Base-by-base conservation (phyloP, 176 grass and related monocot genomes). In the Panicum miliaceum region DNA sequence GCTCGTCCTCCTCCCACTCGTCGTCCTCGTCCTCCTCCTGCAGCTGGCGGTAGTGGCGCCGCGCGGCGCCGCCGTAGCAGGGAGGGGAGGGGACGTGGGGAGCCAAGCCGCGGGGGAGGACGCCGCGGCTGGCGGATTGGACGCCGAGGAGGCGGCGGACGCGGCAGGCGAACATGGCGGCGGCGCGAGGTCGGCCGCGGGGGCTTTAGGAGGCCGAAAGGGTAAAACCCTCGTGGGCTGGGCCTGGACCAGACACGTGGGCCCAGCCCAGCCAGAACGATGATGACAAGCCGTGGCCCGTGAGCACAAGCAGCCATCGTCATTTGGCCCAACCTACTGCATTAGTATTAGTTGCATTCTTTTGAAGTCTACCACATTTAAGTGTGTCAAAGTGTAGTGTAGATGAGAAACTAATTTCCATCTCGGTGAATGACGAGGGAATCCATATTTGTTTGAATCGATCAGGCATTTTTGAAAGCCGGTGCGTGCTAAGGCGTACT, bases 121-220 rank as follows among this genome's bases (percentile, higher is more conserved):
- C 25, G 52, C 47, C 51, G 47, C 53, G 57, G 48, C 36, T 81
- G 22, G 78, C 37, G 51, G 58, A 20, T 41, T n/a, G 40, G 62
- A 51, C 2, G 32, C 14, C 9, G 13, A 37, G 64, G 14, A 41
- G 58, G 26, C 57, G 61, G 56, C 37, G 69, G 36, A n/a, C 4
- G 45, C 78, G 71, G 63, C 19, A 58, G 12, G 45, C 1, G 72
- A 67, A 22, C 88, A 89, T 89, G 50, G 75, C 22, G 15, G 52
- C 43, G 23, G 29, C 38, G 4, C 22, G 60, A 29, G 26, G 8
- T 85, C 77, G 50, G 65, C 36, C 35, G 34, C 35, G 22, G 32
- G 46, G 29, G 29, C 51, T 56, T 53, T 51, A 15, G 60, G 25
- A 52, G 45, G 26, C 12, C 11, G 46, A 36, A 48, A n/a, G 58